A percentile compares a stretch with the other conserved stretches of the same genome.
Conservation (phyloP, 495 filamentous ascomycete genomes). For the Hypoxylon perforatum region DNA sequence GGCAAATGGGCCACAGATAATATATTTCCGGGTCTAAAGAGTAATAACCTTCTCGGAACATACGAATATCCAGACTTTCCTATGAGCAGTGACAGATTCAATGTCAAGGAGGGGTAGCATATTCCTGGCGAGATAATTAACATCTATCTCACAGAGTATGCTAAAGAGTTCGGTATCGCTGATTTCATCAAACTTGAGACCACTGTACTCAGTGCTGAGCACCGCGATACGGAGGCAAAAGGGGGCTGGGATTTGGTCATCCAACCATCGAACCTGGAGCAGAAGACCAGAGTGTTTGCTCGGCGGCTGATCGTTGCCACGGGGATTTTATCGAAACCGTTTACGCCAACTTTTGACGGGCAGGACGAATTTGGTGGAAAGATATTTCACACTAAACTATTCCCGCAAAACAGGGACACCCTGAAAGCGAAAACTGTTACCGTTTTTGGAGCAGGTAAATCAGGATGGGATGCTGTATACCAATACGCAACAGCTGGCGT, state of each 20-base stretch:
- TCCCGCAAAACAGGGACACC: slow-evolving; percentile 50
- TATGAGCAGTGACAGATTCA: slow-evolving; percentile 69
- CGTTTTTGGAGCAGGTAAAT: slow-evolving; percentile 79
- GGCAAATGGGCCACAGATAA: slow-evolving; percentile 13
- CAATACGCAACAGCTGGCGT: slow-evolving; percentile 71
- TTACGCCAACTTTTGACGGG: slow-evolving; percentile 51
- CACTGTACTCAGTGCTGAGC: slow-evolving; percentile 64
- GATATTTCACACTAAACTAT: slow-evolving; percentile 72
- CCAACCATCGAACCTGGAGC: slow-evolving; percentile 1
- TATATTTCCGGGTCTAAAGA: slow-evolving; percentile 63
- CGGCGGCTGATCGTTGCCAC: slow-evolving; percentile 52
- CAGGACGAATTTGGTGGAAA: slow-evolving; percentile 58
- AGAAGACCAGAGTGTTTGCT: slow-evolving; percentile 37
- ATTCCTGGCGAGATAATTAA: slow-evolving; percentile 75
- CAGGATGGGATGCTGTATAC: slow-evolving; percentile 81
- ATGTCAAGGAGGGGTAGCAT: slow-evolving; percentile 70
- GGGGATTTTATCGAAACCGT: slow-evolving; percentile 52
- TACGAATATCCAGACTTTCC: slow-evolving; percentile 81
- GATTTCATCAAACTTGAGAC: slow-evolving; percentile 64
- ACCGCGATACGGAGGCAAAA: slow-evolving; percentile 42
- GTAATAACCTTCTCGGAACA: slow-evolving; percentile 69
- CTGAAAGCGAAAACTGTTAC: slow-evolving; percentile 58
- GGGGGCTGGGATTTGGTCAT: slow-evolving; percentile 58
- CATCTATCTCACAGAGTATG: slow-evolving; percentile 72
- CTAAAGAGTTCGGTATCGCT: slow-evolving; percentile 67